Conservation (phyloP, 345 rosid genomes). For the Nasturtium officinale region DNA sequence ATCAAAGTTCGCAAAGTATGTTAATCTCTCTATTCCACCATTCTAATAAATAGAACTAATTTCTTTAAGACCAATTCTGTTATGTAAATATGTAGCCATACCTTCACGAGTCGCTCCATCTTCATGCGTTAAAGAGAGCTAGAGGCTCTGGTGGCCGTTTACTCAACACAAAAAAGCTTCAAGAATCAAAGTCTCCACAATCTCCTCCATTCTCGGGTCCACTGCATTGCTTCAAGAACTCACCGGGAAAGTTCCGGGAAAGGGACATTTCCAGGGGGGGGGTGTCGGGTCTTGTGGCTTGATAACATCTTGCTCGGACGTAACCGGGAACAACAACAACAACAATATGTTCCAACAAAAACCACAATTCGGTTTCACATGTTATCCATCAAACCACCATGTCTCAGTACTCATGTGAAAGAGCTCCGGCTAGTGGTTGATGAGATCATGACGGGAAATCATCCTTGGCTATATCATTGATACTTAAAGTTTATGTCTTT, state of each 20-base stretch:
- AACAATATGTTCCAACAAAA: conserved; percentile 18
- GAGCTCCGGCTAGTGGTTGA: conserved; percentile 6
- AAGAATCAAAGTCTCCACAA: conserved; percentile 45
- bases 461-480: conserved; percentile 68
- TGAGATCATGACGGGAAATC: conserved; percentile 62
- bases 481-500: conserved; percentile 8
- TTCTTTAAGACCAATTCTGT: background rate
- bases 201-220: conserved; percentile 26
- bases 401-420: conserved; percentile 43
- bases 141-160: conserved; percentile 84
- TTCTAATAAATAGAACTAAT: background rate
- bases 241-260: conserved; percentile 17
- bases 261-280: conserved; percentile 37
- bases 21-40: background rate
- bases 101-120: conserved; percentile 78
- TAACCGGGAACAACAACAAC: conserved; percentile 31
- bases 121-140: conserved; percentile 69
- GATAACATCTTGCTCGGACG: conserved; percentile 36
- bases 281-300: conserved; percentile 45
- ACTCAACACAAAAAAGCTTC: conserved; percentile 53
- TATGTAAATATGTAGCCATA: conserved; percentile 55
- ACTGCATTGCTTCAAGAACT: conserved; percentile 19
- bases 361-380: conserved; percentile 13
- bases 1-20: conserved; percentile 65
- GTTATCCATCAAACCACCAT: conserved; percentile 32